phyloP scores from a whole-genome alignment of 148 eudicot genomes.

The Camellia sinensis region DNA sequence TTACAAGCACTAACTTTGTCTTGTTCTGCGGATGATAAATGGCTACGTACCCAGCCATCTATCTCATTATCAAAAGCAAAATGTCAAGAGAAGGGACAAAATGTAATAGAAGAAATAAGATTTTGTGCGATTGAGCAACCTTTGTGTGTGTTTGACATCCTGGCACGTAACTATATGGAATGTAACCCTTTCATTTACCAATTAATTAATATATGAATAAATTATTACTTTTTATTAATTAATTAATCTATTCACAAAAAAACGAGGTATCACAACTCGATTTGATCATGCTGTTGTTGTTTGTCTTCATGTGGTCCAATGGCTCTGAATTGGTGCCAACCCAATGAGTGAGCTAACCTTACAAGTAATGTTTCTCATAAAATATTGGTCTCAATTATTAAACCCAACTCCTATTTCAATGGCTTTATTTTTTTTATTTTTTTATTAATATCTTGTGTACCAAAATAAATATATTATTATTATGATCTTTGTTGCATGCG shows the following conservation, averaged over 20 bases:
- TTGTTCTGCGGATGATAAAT: neutral
- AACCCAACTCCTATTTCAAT: neutral
- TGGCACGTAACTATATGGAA: neutral
- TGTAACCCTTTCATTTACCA: neutral
- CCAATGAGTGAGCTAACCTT: neutral
- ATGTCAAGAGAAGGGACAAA: neutral
- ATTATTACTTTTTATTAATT: neutral
- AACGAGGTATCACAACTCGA: neutral
- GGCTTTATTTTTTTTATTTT: neutral
- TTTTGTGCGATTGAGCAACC: neutral
- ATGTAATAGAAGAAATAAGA: neutral
- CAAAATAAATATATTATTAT: too few species aligned
- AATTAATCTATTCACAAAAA: neutral
- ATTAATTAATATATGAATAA: neutral
- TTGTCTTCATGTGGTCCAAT: neutral
- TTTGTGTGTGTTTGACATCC: neutral
- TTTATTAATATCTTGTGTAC: too few species aligned
- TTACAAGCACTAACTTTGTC: too few species aligned
- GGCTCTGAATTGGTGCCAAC: neutral
- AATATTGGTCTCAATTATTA: neutral
- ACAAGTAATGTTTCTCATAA: neutral
- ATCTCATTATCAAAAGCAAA: neutral
- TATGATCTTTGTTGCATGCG: neutral
- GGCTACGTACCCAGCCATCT: too few species aligned
- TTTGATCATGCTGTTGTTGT: neutral